phyloP scores from a whole-genome alignment of 192 early-diverging fungal species.

The Mortierella claussenii region DNA sequence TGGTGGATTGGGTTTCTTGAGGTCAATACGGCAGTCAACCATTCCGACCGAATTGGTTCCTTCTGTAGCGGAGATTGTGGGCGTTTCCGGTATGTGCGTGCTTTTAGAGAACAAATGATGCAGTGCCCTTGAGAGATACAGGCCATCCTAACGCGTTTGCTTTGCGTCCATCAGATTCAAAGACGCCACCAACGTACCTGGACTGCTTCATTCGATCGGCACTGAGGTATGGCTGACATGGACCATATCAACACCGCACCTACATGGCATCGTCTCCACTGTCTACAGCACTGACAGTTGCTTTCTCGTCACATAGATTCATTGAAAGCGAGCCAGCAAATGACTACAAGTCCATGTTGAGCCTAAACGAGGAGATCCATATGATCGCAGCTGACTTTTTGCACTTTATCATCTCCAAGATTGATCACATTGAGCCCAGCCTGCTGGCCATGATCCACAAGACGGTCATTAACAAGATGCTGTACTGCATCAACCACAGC shows the following conservation, averaged over 20 bases:
- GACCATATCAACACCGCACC: neutral
- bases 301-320: constrained; percentile 18
- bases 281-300: too few relatives aligned
- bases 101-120: too few relatives aligned
- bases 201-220: constrained; percentile 44
- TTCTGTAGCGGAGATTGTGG: constrained; percentile 27
- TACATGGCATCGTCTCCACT: too few relatives aligned
- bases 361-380: constrained; percentile 63
- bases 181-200: constrained; percentile 32
- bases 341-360: constrained; percentile 37
- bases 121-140: neutral
- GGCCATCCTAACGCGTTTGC: neutral
- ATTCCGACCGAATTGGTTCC: constrained; percentile 25
- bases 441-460: constrained; percentile 63
- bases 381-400: constrained; percentile 69
- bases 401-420: constrained; percentile 62
- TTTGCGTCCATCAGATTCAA: constrained; percentile 12
- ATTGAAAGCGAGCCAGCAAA: constrained; percentile 56
- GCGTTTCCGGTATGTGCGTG: constrained; percentile 19
- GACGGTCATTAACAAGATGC: constrained; percentile 62
- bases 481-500: constrained; percentile 63
- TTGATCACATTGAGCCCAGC: constrained; percentile 62
- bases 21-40: constrained; percentile 55
- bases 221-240: constrained; percentile 33
- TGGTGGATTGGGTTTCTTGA: constrained; percentile 64